These are phyloP conservation scores for Xylariales sp. DNA, from an alignment of 2,329 filamentous ascomycete genomes.

Conservation along the genomic window DNA sequence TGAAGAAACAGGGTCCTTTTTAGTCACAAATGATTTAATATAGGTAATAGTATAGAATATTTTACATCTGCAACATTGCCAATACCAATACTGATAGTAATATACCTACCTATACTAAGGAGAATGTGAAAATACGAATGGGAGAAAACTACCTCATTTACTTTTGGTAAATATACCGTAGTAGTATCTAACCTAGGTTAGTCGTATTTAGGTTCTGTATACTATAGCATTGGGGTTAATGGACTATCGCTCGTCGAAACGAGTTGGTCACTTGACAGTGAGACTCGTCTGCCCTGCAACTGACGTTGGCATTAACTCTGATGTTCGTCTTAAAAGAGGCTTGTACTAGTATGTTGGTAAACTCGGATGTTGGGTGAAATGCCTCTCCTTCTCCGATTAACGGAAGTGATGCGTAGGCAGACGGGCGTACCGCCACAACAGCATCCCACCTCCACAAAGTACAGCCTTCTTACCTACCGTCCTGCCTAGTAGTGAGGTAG, in stretches of 20 bases:
- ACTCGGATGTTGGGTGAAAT: neutral
- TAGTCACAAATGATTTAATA: neutral
- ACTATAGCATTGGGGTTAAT: no score
- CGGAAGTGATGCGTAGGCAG: slow-evolving; percentile 20
- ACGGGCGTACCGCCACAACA: slow-evolving; percentile 32
- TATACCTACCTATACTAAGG: no score
- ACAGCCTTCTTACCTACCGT: slow-evolving; percentile 26
- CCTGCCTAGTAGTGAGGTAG: slow-evolving; percentile 26
- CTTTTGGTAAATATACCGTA: no score
- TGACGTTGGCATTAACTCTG: neutral
- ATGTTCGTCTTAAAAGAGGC: slow-evolving; percentile 4
- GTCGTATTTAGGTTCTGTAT: no score
- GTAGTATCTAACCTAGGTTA: no score
- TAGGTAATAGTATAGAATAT: no score
- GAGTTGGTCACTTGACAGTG: neutral
- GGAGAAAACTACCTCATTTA: no score
- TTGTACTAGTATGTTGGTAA: neutral
- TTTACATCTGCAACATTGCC: no score
- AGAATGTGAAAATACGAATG: no score
- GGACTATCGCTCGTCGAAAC: neutral
- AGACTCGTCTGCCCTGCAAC: neutral
- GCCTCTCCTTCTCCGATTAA: slow-evolving; percentile 32
- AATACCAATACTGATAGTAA: no score
- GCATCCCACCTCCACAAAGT: slow-evolving; percentile 28
- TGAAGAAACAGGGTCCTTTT: slow-evolving; percentile 6